Conservation (phyloP, 2,329 filamentous ascomycete genomes). For the Blastomyces gilchristii region DNA sequence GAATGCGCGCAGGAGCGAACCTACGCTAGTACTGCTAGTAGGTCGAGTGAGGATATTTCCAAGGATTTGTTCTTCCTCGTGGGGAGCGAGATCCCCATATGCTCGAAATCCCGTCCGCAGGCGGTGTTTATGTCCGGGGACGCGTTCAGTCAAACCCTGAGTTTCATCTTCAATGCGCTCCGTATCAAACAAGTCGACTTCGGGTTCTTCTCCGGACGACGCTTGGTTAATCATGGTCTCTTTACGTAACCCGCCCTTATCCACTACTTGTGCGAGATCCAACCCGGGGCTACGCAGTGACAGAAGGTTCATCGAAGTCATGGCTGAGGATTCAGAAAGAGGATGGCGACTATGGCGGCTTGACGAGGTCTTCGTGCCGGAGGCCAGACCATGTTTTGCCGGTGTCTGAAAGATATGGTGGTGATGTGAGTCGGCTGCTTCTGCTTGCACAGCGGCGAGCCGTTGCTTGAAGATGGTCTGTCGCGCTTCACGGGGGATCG, state of each 20-base stretch:
- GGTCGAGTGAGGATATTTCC: slow-evolving; percentile 7
- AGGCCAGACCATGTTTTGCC: neutral
- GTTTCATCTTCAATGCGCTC: neutral
- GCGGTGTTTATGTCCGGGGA: slow-evolving; percentile 4
- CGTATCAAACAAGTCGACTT: neutral
- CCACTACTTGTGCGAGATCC: neutral
- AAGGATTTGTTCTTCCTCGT: slow-evolving; percentile 13
- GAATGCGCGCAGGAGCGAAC: slow-evolving; percentile 10
- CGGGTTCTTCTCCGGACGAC: neutral
- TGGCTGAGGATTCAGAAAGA: slow-evolving; percentile 1
- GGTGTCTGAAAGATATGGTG: neutral
- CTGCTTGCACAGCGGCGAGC: neutral
- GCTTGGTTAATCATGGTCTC: neutral
- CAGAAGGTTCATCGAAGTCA: neutral
- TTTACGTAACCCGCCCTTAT: neutral
- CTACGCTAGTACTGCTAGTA: slow-evolving; percentile 6
- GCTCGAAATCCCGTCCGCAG: slow-evolving; percentile 11
- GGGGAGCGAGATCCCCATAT: slow-evolving; percentile 12
- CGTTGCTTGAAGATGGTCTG: neutral
- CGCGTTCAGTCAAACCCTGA: neutral
- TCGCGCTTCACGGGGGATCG: neutral
- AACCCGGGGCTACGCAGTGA: neutral
- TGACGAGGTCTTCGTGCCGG: neutral
- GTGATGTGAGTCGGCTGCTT: neutral
- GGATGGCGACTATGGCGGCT: neutral